Percentiles rank a stretch among this genome's conserved stretches.
Conservation (phyloP, 2,329 filamentous ascomycete species). For the Sordariomycetes sp. region DNA sequence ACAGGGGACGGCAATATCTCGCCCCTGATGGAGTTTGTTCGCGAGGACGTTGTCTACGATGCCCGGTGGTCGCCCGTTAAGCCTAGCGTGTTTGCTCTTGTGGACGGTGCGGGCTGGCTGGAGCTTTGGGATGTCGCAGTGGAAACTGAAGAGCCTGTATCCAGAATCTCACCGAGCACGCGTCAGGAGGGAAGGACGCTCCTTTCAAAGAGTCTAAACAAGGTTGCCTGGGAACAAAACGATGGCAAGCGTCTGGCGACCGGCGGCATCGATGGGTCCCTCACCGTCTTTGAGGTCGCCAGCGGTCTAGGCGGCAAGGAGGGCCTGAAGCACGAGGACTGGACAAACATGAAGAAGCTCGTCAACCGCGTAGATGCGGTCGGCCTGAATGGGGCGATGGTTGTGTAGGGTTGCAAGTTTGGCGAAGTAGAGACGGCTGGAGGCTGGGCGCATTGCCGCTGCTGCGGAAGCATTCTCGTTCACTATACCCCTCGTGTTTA, state of each 20-base stretch:
- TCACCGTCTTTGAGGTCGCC: slow-evolving; percentile 91
- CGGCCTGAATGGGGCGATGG: slow-evolving; percentile 38
- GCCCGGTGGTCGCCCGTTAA: slow-evolving; percentile 91
- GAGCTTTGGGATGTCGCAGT: slow-evolving; percentile 94
- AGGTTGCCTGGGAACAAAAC: slow-evolving; percentile 84
- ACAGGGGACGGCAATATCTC: slow-evolving; percentile 45
- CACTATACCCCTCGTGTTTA: not conserved
- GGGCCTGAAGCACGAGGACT: slow-evolving; percentile 75
- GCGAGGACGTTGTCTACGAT: slow-evolving; percentile 96
- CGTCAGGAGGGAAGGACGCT: slow-evolving; percentile 57
- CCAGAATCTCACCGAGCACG: slow-evolving; percentile 63
- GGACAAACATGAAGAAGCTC: slow-evolving; percentile 86
- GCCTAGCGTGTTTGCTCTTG: slow-evolving; percentile 87
- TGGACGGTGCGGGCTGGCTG: slow-evolving; percentile 84
- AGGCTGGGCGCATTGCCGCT: not conserved
- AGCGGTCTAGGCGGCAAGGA: slow-evolving; percentile 77
- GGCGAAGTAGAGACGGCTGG: slow-evolving; percentile 1
- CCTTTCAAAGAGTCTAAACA: slow-evolving; percentile 82
- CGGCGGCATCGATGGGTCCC: slow-evolving; percentile 81
- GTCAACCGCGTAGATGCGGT: slow-evolving; percentile 64
- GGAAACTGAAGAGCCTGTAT: slow-evolving; percentile 85
- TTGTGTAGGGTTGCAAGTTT: slow-evolving; percentile 16
- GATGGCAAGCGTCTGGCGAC: slow-evolving; percentile 83
- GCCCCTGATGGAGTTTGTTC: slow-evolving; percentile 80
- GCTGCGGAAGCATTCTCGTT: not conserved